A percentile compares a stretch with the other conserved stretches of the same genome.
phyloP scores from a whole-genome alignment of 495 filamentous ascomycete genomes.

The Articulospora tetracladia region DNA sequence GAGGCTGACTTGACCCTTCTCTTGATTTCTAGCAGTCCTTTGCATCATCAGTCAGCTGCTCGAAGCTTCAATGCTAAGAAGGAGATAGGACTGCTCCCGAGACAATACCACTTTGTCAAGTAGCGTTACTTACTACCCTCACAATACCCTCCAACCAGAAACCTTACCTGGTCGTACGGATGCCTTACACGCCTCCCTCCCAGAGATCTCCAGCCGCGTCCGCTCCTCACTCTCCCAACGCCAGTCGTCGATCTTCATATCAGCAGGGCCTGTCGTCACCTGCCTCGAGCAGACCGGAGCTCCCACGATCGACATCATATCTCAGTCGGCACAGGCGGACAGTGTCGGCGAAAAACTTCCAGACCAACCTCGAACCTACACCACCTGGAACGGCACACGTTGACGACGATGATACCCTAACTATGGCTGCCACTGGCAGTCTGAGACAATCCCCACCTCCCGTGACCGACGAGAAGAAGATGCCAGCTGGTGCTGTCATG shows the following conservation, averaged over 20 bases:
- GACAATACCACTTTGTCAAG: constrained; percentile 5
- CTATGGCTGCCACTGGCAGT: constrained; percentile 38
- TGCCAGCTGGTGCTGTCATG: constrained; percentile 76
- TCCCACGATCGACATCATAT: constrained; percentile 75
- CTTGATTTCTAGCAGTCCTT: constrained; percentile 9
- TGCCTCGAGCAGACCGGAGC: constrained; percentile 43
- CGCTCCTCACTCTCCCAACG: constrained; percentile 56
- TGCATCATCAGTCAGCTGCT: neutral
- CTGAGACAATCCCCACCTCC: constrained; percentile 79
- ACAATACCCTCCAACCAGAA: neutral
- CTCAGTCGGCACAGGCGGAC: constrained; percentile 52
- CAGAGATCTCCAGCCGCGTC: constrained; percentile 76
- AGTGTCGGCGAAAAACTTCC: constrained; percentile 26
- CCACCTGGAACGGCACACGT: constrained; percentile 41
- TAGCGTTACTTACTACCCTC: constrained; percentile 2
- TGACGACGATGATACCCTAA: constrained; percentile 40
- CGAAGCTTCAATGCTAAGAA: constrained; percentile 15
- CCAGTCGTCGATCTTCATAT: constrained; percentile 55
- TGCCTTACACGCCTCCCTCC: constrained; percentile 93
- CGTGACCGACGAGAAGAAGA: constrained; percentile 57
- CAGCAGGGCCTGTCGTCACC: constrained; percentile 29
- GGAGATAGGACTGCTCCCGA: constrained; percentile 13
- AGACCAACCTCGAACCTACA: constrained; percentile 35
- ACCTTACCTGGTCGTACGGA: constrained; percentile 34
- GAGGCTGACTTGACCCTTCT: constrained; percentile 11